These are phyloP conservation scores for Micractinium conductrix DNA, from an alignment of 139 green algal species.

Conservation along the genomic window DNA sequence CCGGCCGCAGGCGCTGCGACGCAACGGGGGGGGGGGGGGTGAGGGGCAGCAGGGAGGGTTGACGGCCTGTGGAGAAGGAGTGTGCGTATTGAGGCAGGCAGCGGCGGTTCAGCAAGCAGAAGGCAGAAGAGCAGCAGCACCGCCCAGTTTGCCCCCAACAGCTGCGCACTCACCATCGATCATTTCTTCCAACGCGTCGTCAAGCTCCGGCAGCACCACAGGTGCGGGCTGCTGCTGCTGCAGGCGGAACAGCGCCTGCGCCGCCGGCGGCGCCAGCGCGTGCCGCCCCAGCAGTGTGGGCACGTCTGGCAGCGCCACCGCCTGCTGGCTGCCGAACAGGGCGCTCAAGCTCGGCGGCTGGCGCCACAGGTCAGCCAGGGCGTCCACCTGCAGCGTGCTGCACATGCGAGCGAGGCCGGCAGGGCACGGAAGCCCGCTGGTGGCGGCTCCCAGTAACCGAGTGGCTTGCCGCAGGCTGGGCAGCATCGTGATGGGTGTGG, in stretches of 20 bases:
- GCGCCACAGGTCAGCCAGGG: neutral
- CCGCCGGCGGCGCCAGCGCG: conserved; percentile 14
- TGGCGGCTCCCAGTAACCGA: neutral
- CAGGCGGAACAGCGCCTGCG: conserved; percentile 8
- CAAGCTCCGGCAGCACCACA: conserved; percentile 9
- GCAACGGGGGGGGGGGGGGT: no score
- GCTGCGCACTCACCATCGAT: no score
- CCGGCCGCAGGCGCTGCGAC: neutral
- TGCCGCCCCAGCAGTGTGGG: conserved; percentile 14
- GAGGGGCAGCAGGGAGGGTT: no score
- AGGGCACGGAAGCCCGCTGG: neutral
- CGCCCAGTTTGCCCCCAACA: no score
- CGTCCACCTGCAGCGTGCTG: conserved; percentile 5
- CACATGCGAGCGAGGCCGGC: neutral
- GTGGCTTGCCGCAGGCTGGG: neutral
- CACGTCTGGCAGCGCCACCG: neutral
- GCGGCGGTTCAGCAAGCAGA: no score
- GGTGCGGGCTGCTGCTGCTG: conserved; percentile 13
- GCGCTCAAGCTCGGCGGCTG: neutral
- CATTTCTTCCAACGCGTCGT: no score
- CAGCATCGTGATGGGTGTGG: no score
- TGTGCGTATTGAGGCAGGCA: no score
- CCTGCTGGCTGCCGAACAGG: conserved; percentile 1
- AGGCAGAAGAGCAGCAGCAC: no score
- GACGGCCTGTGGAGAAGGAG: no score